These are phyloP conservation scores for Mariannaea elegans DNA, from an alignment of 2,329 filamentous ascomycete species.

Conservation along the genomic window DNA sequence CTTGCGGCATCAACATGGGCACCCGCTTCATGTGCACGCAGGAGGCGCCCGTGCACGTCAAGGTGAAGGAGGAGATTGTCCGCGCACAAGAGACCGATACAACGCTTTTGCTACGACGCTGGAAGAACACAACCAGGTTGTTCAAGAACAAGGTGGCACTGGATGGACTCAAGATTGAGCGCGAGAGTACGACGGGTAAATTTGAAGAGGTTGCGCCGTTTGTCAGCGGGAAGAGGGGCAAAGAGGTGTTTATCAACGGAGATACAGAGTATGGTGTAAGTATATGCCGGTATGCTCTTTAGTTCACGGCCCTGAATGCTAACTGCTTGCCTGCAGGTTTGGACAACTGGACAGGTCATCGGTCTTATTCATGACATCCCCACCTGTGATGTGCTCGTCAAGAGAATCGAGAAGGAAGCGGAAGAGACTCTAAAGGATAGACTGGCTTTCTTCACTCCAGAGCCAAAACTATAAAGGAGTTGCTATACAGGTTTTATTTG, in stretches of 20 bases:
- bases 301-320: too few species aligned
- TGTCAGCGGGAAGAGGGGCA: constrained; percentile 89
- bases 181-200: constrained; percentile 82
- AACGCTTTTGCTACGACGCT: constrained; percentile 84
- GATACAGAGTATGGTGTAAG: constrained; percentile 89
- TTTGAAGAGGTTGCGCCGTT: constrained; percentile 88
- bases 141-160: constrained; percentile 90
- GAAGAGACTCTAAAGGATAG: constrained; percentile 70
- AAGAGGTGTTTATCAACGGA: constrained; percentile 91
- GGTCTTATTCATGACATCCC: constrained; percentile 86
- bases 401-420: constrained; percentile 81
- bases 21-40: constrained; percentile 97
- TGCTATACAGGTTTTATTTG: constrained; percentile 11
- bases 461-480: constrained; percentile 66
- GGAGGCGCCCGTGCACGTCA: constrained; percentile 89
- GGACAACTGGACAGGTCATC: constrained; percentile 97
- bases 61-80: constrained; percentile 95
- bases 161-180: constrained; percentile 84
- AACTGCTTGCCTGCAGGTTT: constrained; percentile 67
- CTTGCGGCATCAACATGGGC: constrained; percentile 97
- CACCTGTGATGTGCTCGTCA: constrained; percentile 74
- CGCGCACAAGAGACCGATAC: constrained; percentile 90
- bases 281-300: constrained; percentile 33
- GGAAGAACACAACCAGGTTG: constrained; percentile 90
- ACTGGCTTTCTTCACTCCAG: constrained; percentile 61